These are phyloP conservation scores for Plasmodium knowlesi DNA, from an alignment of 169 alveolate genomes.

Conservation along the genomic window DNA sequence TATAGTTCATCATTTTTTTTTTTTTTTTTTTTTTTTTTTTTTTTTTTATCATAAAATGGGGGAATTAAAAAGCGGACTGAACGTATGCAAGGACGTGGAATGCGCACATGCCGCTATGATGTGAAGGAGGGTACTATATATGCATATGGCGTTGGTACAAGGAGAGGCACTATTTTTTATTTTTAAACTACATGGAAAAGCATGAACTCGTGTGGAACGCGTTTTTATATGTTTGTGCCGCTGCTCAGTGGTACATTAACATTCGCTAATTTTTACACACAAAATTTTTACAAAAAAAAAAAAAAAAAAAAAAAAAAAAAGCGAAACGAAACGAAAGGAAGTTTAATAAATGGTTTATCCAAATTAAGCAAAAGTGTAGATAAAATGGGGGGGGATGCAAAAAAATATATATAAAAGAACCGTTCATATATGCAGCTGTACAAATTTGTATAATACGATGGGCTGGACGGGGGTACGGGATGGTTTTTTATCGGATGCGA, in stretches of 20 bases:
- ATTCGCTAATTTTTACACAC: not conserved
- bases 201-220: not conserved
- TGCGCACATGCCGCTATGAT: not conserved
- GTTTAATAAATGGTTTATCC: slow-evolving; percentile 1
- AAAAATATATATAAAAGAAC: not conserved
- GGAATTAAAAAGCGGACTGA: not conserved
- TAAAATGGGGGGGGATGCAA: not conserved
- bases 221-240: not conserved
- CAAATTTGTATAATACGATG: not conserved
- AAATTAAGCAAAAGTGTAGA: slow-evolving; percentile 8
- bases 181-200: not conserved
- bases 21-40: not conserved
- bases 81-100: not conserved
- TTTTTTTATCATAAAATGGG: not conserved
- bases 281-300: not conserved
- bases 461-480: not conserved
- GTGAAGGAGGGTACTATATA: not conserved
- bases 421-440: not conserved
- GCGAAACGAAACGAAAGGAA: not conserved
- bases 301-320: not conserved
- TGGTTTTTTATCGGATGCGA: not conserved
- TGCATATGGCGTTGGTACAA: not conserved
- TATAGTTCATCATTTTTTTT: not conserved
- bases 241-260: not conserved
- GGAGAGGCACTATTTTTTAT: not conserved